These are phyloP conservation scores for Starmerella vaccinii DNA, from an alignment of 805 yeast species.

Conservation along the genomic window DNA sequence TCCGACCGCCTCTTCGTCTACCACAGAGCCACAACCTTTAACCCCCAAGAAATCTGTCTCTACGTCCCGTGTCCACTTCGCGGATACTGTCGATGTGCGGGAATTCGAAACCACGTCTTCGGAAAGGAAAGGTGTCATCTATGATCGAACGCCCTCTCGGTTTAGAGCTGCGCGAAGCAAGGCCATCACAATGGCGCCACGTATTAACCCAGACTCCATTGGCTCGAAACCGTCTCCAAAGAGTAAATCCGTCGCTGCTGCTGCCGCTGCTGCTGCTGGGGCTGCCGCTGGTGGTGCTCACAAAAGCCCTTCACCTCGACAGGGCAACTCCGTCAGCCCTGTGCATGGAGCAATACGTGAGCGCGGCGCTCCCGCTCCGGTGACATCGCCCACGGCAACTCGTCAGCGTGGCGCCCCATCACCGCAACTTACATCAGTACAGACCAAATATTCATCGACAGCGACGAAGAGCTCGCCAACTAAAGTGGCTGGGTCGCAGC, in stretches of 20 bases:
- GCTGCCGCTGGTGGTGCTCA: conserved; percentile 13
- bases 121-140: conserved; percentile 19
- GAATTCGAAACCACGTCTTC: conserved; percentile 24
- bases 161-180: conserved; percentile 24
- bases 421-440: neutral
- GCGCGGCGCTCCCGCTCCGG: neutral
- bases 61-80: conserved; percentile 21
- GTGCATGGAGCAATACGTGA: conserved; percentile 1
- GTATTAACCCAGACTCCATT: neutral
- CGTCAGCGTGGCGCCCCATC: neutral
- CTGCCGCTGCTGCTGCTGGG: conserved; percentile 15
- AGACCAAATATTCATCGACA: neutral
- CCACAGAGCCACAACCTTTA: neutral
- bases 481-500: neutral
- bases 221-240: conserved; percentile 11
- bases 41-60: conserved; percentile 2
- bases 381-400: neutral
- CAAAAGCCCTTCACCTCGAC: neutral
- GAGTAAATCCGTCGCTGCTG: neutral
- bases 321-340: neutral
- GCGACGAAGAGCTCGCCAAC: neutral
- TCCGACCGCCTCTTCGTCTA: neutral
- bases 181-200: neutral
- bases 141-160: conserved; percentile 25
- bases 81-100: conserved; percentile 23